Percentiles rank a stretch among this genome's conserved stretches.
Conservation (phyloP, 1,139 yeast species). For the Yamadazyma triangularis region DNA sequence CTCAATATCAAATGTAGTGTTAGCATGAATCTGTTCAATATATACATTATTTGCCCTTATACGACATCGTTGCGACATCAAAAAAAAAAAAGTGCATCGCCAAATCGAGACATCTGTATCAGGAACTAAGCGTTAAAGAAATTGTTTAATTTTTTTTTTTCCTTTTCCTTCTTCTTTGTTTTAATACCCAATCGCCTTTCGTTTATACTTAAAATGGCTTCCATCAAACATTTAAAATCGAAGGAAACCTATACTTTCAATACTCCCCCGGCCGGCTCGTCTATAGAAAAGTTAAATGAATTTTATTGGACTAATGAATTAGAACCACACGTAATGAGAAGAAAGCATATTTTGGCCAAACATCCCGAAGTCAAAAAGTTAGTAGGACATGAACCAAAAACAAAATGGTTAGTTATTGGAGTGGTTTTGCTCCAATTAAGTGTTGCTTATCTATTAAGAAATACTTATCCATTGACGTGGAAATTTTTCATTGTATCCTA, state of each 20-base stretch:
- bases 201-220: too few relatives aligned
- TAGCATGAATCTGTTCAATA: too few relatives aligned
- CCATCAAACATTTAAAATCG: constrained; percentile 33
- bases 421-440: constrained; percentile 65
- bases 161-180: too few relatives aligned
- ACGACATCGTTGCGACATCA: too few relatives aligned
- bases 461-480: constrained; percentile 50
- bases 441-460: constrained; percentile 56
- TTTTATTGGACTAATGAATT: constrained; percentile 81
- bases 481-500: constrained; percentile 64
- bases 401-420: constrained; percentile 66
- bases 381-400: constrained; percentile 81
- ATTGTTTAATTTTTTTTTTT: too few relatives aligned
- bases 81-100: too few relatives aligned
- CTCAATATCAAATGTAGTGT: background rate
- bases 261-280: constrained; percentile 43
- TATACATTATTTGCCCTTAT: too few relatives aligned
- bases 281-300: constrained; percentile 44
- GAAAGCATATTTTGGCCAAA: constrained; percentile 66
- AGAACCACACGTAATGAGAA: constrained; percentile 76
- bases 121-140: too few relatives aligned
- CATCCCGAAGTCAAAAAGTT: constrained; percentile 79
- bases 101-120: too few relatives aligned
- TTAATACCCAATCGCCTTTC: too few relatives aligned
- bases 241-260: constrained; percentile 31